Conservation (phyloP, 306 rosid species). For the Castanea crenata region DNA sequence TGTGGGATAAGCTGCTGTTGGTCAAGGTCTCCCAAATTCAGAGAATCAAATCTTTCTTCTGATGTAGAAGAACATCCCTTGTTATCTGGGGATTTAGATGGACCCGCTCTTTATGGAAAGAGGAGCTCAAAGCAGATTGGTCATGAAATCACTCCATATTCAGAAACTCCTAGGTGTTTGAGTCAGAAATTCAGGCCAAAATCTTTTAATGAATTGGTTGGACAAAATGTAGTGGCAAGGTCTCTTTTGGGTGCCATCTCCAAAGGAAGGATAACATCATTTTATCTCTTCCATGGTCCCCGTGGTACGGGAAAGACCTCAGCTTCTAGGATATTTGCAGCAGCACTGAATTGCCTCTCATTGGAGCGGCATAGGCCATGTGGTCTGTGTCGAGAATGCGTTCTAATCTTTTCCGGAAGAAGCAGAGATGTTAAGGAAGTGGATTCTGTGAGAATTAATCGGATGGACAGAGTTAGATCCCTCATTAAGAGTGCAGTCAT, state of each 20-base stretch:
- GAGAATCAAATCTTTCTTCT: slow-evolving; percentile 35
- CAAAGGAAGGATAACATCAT: slow-evolving; percentile 59
- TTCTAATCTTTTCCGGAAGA: slow-evolving; percentile 63
- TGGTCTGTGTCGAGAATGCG: slow-evolving; percentile 70
- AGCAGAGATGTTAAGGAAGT: slow-evolving; percentile 71
- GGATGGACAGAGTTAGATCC: slow-evolving; percentile 57
- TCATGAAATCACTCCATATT: slow-evolving; percentile 37
- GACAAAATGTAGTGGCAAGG: slow-evolving; percentile 73
- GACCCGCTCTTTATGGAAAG: slow-evolving; percentile 22
- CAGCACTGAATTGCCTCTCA: slow-evolving; percentile 76
- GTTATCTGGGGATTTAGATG: slow-evolving; percentile 39
- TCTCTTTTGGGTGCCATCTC: slow-evolving; percentile 74
- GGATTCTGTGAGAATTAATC: slow-evolving; percentile 69
- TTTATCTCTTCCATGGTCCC: slow-evolving; percentile 83
- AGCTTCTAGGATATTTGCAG: slow-evolving; percentile 77
- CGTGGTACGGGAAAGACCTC: slow-evolving; percentile 91
- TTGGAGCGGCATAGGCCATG: slow-evolving; percentile 60
- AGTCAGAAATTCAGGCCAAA: slow-evolving; percentile 74
- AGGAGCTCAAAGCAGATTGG: slow-evolving; percentile 34
- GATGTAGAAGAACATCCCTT: slow-evolving; percentile 57
- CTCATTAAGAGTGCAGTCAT: slow-evolving; percentile 55
- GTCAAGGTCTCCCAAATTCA: slow-evolving; percentile 71
- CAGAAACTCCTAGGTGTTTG: slow-evolving; percentile 63
- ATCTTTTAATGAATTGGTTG: slow-evolving; percentile 74
- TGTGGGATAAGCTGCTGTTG: slow-evolving; percentile 66